Evolutionary conservation across 352 stramenopile genomes (phyloP).

Genomic region (Phytophthora pistaciae): DNA sequence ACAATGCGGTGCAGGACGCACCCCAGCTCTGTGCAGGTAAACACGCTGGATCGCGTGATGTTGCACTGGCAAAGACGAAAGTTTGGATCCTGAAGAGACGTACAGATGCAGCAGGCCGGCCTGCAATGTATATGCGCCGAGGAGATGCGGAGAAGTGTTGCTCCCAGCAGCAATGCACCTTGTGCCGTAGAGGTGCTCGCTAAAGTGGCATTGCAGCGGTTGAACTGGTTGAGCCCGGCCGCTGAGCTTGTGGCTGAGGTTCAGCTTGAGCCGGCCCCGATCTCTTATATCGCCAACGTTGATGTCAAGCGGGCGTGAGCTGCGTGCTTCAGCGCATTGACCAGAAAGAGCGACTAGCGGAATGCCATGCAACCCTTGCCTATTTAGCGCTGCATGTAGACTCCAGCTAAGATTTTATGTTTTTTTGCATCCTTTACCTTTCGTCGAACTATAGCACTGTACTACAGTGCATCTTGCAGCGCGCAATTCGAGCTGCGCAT

Average conservation of each 20-base stretch:
- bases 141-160: background rate
- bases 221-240: no score
- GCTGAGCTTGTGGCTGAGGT: no score
- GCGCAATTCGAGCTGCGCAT: no score
- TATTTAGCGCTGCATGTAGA: no score
- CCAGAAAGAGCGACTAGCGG: background rate
- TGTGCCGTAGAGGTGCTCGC: background rate
- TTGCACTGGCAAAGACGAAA: background rate
- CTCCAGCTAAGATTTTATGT: no score
- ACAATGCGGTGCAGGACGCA: background rate
- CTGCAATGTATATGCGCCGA: background rate
- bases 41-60: conserved; percentile 13
- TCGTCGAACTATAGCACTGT: no score
- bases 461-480: no score
- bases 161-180: background rate
- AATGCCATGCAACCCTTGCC: background rate
- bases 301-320: background rate
- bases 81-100: conserved; percentile 18
- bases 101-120: background rate
- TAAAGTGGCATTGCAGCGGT: background rate
- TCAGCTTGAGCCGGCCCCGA: no score
- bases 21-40: background rate
- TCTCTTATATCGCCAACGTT: no score
- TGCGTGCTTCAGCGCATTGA: conserved; percentile 2
- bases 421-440: no score